phyloP scores from a whole-genome alignment of 352 stramenopile species.

The Pythium sp. region DNA sequence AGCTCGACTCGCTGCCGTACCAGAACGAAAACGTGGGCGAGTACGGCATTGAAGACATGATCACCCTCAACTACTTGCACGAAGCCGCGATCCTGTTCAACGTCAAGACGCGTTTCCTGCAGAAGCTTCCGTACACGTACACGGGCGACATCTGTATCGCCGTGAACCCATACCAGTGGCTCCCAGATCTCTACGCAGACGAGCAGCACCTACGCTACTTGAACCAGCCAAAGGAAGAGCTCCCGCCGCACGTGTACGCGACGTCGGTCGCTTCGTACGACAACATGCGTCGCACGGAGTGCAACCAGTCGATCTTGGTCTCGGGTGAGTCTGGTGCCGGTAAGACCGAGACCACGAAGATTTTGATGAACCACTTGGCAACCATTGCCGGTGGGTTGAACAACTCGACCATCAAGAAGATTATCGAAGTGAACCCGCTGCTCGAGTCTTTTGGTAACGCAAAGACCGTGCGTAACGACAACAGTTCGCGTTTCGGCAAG shows the following conservation, averaged over 20 bases:
- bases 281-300: constrained; percentile 63
- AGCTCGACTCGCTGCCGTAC: constrained; percentile 79
- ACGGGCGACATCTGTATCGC: constrained; percentile 97
- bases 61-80: constrained; percentile 88
- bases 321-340: constrained; percentile 87
- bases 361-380: constrained; percentile 86
- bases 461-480: constrained; percentile 97
- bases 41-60: constrained; percentile 84
- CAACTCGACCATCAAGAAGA: constrained; percentile 94
- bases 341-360: constrained; percentile 95
- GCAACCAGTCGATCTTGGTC: constrained; percentile 87
- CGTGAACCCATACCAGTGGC: constrained; percentile 96
- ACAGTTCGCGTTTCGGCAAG: constrained; percentile 96
- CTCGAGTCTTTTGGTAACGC: constrained; percentile 99
- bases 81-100: constrained; percentile 90
- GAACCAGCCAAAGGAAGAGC: constrained; percentile 69
- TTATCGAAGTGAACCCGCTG: constrained; percentile 98
- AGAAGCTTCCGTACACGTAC: constrained; percentile 93
- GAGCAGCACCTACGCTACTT: constrained; percentile 77
- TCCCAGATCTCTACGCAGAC: constrained; percentile 83
- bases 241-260: constrained; percentile 76
- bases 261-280: constrained; percentile 78
- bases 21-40: constrained; percentile 75
- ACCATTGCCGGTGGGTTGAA: constrained; percentile 79
- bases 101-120: constrained; percentile 80